phyloP scores from a whole-genome alignment of 2,329 filamentous ascomycete species.

The Berkeleyomyces rouxiae region DNA sequence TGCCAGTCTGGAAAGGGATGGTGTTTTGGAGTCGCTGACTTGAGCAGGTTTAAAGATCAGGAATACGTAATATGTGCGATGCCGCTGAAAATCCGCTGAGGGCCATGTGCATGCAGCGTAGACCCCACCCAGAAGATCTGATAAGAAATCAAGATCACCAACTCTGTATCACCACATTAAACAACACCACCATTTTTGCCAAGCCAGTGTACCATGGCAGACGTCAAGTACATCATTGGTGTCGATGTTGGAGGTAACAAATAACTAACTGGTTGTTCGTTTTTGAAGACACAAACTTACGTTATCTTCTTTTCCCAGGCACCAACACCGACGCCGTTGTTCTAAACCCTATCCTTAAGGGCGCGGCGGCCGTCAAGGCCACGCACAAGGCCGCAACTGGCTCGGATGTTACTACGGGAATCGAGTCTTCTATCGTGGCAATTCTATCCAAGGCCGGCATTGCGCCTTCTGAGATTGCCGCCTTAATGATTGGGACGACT shows the following conservation, averaged over 20 bases:
- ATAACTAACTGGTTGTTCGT: neutral
- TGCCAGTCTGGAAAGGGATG: neutral
- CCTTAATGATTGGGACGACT: conserved; percentile 38
- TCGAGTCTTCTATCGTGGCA: conserved; percentile 18
- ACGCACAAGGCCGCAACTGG: conserved; percentile 33
- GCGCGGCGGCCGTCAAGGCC: conserved; percentile 14
- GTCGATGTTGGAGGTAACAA: conserved; percentile 24
- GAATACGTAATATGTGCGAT: neutral
- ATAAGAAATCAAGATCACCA: neutral
- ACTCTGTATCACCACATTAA: neutral
- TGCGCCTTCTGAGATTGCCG: conserved; percentile 24
- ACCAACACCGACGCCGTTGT: conserved; percentile 39
- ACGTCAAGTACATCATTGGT: conserved; percentile 20
- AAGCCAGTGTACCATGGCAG: conserved; percentile 9
- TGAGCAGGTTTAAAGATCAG: neutral
- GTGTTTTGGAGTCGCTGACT: neutral
- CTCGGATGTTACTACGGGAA: conserved; percentile 29
- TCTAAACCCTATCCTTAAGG: conserved; percentile 25
- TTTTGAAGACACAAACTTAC: neutral
- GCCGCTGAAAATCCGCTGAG: neutral
- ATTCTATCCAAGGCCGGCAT: conserved; percentile 1
- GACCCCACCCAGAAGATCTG: conserved; percentile 20
- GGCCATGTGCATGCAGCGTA: neutral
- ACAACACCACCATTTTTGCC: conserved; percentile 1
- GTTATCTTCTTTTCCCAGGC: conserved; percentile 17